These are phyloP conservation scores for Pichia sp. DNA, from an alignment of 1,139 yeast species.

Conservation along the genomic window DNA sequence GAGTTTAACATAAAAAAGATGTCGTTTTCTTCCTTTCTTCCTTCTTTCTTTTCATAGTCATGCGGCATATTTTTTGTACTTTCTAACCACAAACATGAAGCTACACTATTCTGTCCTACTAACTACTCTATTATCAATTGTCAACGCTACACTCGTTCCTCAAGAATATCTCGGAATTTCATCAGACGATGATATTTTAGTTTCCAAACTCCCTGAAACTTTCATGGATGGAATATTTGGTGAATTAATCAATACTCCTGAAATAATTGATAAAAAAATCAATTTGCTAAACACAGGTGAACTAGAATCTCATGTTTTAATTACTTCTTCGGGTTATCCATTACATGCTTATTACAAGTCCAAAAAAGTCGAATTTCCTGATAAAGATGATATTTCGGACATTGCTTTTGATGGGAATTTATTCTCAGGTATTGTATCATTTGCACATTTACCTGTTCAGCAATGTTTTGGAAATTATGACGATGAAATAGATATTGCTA, in stretches of 20 bases:
- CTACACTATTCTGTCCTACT: no score
- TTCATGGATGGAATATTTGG: conserved; percentile 33
- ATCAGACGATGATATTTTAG: neutral
- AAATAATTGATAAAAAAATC: conserved; percentile 12
- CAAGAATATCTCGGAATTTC: conserved; percentile 1
- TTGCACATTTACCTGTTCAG: conserved; percentile 38
- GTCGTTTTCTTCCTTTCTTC: no score
- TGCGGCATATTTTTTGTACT: neutral
- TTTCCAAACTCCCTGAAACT: conserved; percentile 9
- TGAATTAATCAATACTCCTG: conserved; percentile 17
- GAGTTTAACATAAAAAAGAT: no score
- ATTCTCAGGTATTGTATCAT: conserved; percentile 44
- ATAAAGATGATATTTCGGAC: conserved; percentile 30
- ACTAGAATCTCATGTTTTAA: neutral
- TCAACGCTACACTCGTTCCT: conserved; percentile 2
- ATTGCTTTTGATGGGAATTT: conserved; percentile 15
- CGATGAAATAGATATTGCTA: conserved; percentile 38
- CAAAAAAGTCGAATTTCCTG: conserved; percentile 26
- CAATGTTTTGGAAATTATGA: conserved; percentile 34
- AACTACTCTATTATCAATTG: neutral
- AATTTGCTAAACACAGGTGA: conserved; percentile 12
- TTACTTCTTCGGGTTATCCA: neutral
- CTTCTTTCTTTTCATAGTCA: neutral
- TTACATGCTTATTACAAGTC: conserved; percentile 14
- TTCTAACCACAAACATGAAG: neutral